Base-by-base conservation (phyloP, 495 filamentous ascomycete species). In the Xylaria longipes region DNA sequence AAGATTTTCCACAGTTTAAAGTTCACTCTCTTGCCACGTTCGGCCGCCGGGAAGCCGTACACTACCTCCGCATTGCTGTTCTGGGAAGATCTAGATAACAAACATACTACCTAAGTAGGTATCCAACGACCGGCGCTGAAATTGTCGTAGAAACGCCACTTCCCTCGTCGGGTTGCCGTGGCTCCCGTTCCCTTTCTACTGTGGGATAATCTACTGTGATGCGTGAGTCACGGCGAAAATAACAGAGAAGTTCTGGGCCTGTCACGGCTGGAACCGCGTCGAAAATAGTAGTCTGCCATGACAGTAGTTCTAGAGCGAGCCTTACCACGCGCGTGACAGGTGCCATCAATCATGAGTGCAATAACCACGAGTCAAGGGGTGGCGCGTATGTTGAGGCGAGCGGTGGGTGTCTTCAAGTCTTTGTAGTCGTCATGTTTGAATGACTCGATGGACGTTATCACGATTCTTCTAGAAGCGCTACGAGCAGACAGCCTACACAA, bases 331-430 rank as follows among this genome's bases (percentile, higher is more conserved):
- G n/a, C 4, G 43, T 15, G 25, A 12, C 14, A 64, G 22, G 52
- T 64, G 17, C 58, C 14, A 25, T 56, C 14, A 35, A 46, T 33
- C 46, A 33, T n/a, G 33, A 8, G 43, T 12, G 35, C 27, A 27
- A 35, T 39, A 41, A 50, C 4, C 45, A n/a, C n/a, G 68, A 70
- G 68, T 70, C 68, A 56, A 43, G 45, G 9, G 3, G 6, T 27
- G 45, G 45, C 63, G 6, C 1, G 41, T 14, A 15, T 17, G 27
- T 5, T 27, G 17, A 60, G 31, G 17, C 17, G 33, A 37, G 17
- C 17, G 17, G 22, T 5, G 33, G 29, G 27, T 29, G 20, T 37
- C 56, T 37, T 37, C 7, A 60, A 37, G 56, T 14, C 60, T 25
- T 60, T n/a, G 27, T 56, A 17, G 27, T 12, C 20, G 17, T 39